A percentile compares a stretch with the other conserved stretches of the same genome.
Conservation (phyloP, 352 stramenopile genomes). For the Pythium dissimile region DNA sequence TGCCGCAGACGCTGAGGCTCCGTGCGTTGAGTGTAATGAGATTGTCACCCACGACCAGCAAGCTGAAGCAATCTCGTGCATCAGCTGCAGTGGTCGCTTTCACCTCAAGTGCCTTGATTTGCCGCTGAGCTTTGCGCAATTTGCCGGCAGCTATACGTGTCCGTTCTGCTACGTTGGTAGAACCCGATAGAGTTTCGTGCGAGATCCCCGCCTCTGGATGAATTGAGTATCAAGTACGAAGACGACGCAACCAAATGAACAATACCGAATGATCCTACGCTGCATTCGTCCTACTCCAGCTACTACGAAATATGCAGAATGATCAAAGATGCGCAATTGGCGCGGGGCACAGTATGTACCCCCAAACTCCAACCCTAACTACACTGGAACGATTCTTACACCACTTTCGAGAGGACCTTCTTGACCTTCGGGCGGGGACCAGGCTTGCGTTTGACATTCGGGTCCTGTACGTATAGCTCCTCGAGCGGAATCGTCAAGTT, state of each 20-base stretch:
- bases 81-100: conserved; percentile 38
- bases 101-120: conserved; percentile 57
- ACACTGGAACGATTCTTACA: conserved; percentile 1
- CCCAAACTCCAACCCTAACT: not conserved
- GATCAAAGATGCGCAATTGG: not conserved
- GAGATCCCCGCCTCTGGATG: not conserved
- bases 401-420: conserved; percentile 22
- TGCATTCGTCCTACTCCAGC: not conserved
- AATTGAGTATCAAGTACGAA: not conserved
- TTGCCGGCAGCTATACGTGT: conserved; percentile 54
- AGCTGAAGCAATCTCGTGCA: conserved; percentile 46
- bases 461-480: conserved; percentile 53
- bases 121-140: conserved; percentile 54
- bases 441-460: conserved; percentile 51
- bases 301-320: not conserved
- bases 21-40: conserved; percentile 25
- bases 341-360: too few relatives aligned
- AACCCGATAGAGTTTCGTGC: conserved; percentile 14
- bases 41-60: conserved; percentile 15
- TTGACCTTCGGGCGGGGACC: conserved; percentile 47
- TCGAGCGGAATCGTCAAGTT: conserved; percentile 65
- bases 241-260: not conserved
- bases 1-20: conserved; percentile 10
- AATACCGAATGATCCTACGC: not conserved
- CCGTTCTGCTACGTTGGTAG: conserved; percentile 59